A percentile compares a stretch with the other conserved stretches of the same genome.
Conservation (phyloP, 1,139 yeast species). For the Saccharomyces hybrid region DNA sequence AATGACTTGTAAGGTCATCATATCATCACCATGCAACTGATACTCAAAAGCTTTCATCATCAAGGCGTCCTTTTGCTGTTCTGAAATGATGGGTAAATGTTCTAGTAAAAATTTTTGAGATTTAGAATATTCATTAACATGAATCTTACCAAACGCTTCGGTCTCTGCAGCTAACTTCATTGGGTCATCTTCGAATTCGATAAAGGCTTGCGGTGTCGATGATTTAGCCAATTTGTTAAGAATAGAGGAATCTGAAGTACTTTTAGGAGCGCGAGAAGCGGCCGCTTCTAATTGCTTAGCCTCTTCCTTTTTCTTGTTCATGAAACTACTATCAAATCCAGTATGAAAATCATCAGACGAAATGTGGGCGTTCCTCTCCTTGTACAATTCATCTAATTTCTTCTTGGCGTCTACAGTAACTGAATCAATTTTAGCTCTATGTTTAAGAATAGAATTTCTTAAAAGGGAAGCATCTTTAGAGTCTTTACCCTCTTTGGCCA, state of each 20-base stretch:
- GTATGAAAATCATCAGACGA: conserved; percentile 88
- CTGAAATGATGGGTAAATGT: conserved; percentile 67
- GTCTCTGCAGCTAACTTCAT: conserved; percentile 58
- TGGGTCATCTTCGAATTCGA: conserved; percentile 33
- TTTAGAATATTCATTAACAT: conserved; percentile 39
- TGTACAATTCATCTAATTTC: conserved; percentile 56
- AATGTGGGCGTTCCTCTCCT: conserved; percentile 68
- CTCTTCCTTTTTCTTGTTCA: conserved; percentile 48
- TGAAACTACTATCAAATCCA: conserved; percentile 83
- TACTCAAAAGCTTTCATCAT: conserved; percentile 88
- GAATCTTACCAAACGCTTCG: conserved; percentile 52
- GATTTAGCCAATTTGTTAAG: neutral
- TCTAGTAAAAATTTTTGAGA: conserved; percentile 46
- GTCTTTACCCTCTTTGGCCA: conserved; percentile 43
- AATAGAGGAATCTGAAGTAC: neutral
- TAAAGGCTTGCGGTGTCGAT: conserved; percentile 18
- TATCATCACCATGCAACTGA: conserved; percentile 56
- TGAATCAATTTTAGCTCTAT: conserved; percentile 60
- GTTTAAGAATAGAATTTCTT: conserved; percentile 43
- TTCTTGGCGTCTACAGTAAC: conserved; percentile 53
- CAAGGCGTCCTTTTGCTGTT: conserved; percentile 85
- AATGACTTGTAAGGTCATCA: conserved; percentile 52
- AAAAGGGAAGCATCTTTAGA: conserved; percentile 39
- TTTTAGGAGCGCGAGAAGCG: conserved; percentile 4
- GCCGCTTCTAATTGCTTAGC: conserved; percentile 10